Evolutionary conservation across 2,329 filamentous ascomycete genomes (phyloP), one percentile per base, ranked within the genome.

Genomic region (Trichothecium roseum): DNA sequence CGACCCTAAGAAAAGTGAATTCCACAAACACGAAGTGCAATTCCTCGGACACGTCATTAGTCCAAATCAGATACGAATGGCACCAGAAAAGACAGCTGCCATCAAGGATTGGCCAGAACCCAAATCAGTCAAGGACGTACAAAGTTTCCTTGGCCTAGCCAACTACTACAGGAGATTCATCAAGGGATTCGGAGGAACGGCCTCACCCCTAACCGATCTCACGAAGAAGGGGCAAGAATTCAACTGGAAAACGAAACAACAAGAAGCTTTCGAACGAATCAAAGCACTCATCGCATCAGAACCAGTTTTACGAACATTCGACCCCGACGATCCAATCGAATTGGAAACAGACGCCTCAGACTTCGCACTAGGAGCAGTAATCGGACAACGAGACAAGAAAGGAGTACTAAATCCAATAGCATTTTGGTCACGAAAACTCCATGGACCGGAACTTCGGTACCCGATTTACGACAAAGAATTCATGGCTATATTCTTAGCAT

Each of bases 361-460:
- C n/a, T 6, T 29, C 27, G 8, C 10, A 10, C 15, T 18, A 18
- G 13, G 18, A 17, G 5, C n/a, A 29, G n/a, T 35, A 7, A 5
- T 15, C 18, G 17, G 26, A n/a, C 18, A n/a, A 5, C 14, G n/a
- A 7, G 9, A 4, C 30, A 35, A 28, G 17, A 16, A 7, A 14
- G 18, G 18, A 22, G 7, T 28, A 37, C 22, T 37, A 20, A 15
- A 28, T 24, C 22, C 6, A 14, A 31, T 20, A 37, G 12, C 22
- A 37, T 30, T 29, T 26, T 36, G 32, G 14, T n/a, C n/a, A n/a
- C n/a, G n/a, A 31, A 36, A 20, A 18, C 18, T 10, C 8, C 32
- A 3, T 30, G 20, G 32, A 36, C n/a, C n/a, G n/a, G n/a, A n/a
- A n/a, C n/a, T n/a, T n/a, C n/a, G n/a, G n/a, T n/a, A n/a, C n/a